Evolutionary conservation across 2,329 filamentous ascomycete species (phyloP).

Genomic region (Rachicladosporium sp.): DNA sequence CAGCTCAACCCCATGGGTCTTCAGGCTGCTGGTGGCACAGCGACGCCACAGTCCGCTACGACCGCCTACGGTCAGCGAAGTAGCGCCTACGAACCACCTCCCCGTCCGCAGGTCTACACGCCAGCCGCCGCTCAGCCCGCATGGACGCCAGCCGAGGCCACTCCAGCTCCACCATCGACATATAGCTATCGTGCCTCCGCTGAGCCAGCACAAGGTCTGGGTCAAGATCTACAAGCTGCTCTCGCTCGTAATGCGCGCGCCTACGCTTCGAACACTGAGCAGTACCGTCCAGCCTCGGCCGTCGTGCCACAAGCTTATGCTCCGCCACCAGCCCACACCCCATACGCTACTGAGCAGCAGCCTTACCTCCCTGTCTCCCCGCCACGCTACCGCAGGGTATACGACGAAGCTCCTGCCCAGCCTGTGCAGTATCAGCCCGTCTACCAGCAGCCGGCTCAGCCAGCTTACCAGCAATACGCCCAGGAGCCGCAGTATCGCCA

Average conservation of each 20-base stretch:
- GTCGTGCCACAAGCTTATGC: constrained; percentile 1
- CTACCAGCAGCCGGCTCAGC: constrained; percentile 7
- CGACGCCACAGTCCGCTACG: no score
- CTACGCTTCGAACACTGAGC: constrained; percentile 2
- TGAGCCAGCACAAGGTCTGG: constrained; percentile 5
- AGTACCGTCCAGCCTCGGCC: no score
- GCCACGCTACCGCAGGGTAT: constrained; percentile 13
- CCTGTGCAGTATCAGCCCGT: constrained; percentile 6
- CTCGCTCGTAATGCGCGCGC: constrained; percentile 4
- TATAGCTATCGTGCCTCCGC: constrained; percentile 2
- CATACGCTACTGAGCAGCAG: constrained; percentile 7
- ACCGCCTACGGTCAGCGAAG: no score
- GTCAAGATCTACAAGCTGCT: constrained; percentile 9
- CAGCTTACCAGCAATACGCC: constrained; percentile 14
- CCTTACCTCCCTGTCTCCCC: constrained; percentile 7
- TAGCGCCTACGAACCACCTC: no score
- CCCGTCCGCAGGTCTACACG: no score
- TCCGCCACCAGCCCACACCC: constrained; percentile 3
- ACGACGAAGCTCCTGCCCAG: constrained; percentile 14
- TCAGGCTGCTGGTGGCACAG: no score
- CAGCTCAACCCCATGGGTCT: no score
- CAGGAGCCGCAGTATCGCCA: constrained; percentile 10
- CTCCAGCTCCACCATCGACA: neutral
- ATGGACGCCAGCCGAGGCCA: neutral
- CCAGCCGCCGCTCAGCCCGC: neutral